These are phyloP conservation scores for Coemansia sp. DNA, from an alignment of 192 early-diverging fungal species.

Conservation along the genomic window DNA sequence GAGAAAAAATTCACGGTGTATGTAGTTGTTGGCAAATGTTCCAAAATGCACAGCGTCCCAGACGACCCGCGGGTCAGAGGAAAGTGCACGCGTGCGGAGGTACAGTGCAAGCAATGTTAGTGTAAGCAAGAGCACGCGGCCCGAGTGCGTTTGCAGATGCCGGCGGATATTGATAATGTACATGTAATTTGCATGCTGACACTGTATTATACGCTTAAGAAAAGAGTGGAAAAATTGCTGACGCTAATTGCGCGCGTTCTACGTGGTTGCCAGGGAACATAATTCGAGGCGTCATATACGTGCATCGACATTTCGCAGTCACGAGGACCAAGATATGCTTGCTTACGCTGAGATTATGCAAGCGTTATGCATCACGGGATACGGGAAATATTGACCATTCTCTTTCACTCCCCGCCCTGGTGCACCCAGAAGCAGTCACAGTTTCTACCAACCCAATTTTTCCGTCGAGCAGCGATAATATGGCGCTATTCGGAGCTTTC, in stretches of 20 bases:
- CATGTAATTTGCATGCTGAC: background rate
- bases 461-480: too few relatives aligned
- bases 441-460: background rate
- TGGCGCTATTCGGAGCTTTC: background rate
- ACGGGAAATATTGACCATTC: too few relatives aligned
- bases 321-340: too few relatives aligned
- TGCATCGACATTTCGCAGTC: too few relatives aligned
- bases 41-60: slow-evolving; percentile 98
- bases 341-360: too few relatives aligned
- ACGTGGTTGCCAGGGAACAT: too few relatives aligned
- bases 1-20: slow-evolving; percentile 88
- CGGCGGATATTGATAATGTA: background rate
- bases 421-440: background rate
- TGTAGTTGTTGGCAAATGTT: slow-evolving; percentile 89
- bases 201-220: background rate
- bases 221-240: background rate
- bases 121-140: background rate
- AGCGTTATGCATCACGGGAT: too few relatives aligned
- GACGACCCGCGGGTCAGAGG: slow-evolving; percentile 57
- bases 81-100: slow-evolving; percentile 56
- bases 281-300: too few relatives aligned
- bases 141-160: background rate
- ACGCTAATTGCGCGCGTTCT: too few relatives aligned
- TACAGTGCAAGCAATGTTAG: background rate
- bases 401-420: too few relatives aligned